Evolutionary conservation across 2,329 filamentous ascomycete species (phyloP).

Genomic region (Emydomyces testavorans): DNA sequence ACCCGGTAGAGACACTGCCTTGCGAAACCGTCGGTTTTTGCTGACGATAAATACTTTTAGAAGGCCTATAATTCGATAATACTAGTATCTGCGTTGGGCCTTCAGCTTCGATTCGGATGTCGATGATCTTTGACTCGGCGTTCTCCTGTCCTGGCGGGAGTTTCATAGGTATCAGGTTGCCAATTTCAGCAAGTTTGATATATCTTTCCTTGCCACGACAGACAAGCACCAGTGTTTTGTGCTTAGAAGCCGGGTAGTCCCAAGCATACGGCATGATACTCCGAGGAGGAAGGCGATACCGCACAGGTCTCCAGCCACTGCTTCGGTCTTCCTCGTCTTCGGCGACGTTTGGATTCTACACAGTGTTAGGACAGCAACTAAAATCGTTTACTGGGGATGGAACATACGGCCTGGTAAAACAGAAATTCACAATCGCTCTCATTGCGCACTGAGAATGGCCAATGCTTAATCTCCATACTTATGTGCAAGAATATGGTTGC

Average conservation of each 20-base stretch:
- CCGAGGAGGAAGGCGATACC: conserved; percentile 79
- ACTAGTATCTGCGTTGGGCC: conserved; percentile 92
- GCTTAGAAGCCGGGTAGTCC: conserved; percentile 97
- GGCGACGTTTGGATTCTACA: conserved; percentile 67
- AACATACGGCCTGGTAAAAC: conserved; percentile 69
- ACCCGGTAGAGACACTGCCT: conserved; percentile 54
- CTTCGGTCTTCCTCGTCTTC: conserved; percentile 70
- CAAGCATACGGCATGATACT: conserved; percentile 99
- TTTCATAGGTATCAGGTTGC: conserved; percentile 90
- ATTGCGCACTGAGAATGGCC: conserved; percentile 98
- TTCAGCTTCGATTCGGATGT: conserved; percentile 90
- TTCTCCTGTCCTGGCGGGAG: conserved; percentile 55
- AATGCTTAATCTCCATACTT: conserved; percentile 82
- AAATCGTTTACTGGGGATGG: background rate
- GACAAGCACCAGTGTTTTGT: conserved; percentile 78
- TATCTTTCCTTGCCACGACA: conserved; percentile 73
- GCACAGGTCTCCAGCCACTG: conserved; percentile 82
- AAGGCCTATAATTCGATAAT: conserved; percentile 83
- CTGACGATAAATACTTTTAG: conserved; percentile 79
- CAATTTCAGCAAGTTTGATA: conserved; percentile 91
- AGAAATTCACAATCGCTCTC: conserved; percentile 95
- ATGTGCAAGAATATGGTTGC: conserved; percentile 90
- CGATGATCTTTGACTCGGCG: conserved; percentile 70
- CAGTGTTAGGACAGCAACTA: conserved; percentile 1
- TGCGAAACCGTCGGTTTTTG: conserved; percentile 46